Conservation (phyloP, 805 yeast species). For the Ogataea methylovora region DNA sequence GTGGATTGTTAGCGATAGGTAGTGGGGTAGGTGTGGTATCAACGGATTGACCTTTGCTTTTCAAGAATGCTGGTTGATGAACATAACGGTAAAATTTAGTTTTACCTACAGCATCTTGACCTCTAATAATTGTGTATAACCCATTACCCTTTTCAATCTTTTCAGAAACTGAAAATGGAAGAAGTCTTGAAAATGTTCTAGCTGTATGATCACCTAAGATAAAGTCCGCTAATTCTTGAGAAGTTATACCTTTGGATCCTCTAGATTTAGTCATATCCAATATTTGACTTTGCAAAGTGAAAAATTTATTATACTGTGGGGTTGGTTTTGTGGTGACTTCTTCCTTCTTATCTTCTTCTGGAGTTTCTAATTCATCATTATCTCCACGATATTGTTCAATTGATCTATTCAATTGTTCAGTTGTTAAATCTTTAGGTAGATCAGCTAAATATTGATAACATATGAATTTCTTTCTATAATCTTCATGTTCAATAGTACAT, state of each 20-base stretch:
- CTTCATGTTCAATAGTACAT: conserved; percentile 18
- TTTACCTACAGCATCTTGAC: conserved; percentile 69
- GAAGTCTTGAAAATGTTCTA: conserved; percentile 13
- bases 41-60: conserved; percentile 19
- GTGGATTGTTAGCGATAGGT: not conserved
- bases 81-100: conserved; percentile 63
- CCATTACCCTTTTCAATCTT: conserved; percentile 10
- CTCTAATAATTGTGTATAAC: conserved; percentile 41
- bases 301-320: conserved; percentile 42
- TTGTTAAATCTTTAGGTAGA: conserved; percentile 6
- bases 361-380: conserved; percentile 4
- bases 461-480: conserved; percentile 13
- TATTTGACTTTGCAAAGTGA: conserved; percentile 60
- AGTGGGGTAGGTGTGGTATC: too few relatives aligned
- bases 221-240: conserved; percentile 42
- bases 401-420: conserved; percentile 19
- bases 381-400: conserved; percentile 5
- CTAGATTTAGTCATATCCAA: conserved; percentile 36
- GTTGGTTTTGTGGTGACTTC: conserved; percentile 20
- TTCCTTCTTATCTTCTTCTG: conserved; percentile 20
- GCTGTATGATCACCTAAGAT: conserved; percentile 52
- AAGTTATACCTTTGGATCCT: conserved; percentile 47
- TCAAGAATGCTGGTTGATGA: conserved; percentile 32
- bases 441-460: conserved; percentile 18
- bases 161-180: conserved; percentile 9